These are phyloP conservation scores for Prunus campanulata DNA, from an alignment of 306 rosid genomes.

Conservation along the genomic window DNA sequence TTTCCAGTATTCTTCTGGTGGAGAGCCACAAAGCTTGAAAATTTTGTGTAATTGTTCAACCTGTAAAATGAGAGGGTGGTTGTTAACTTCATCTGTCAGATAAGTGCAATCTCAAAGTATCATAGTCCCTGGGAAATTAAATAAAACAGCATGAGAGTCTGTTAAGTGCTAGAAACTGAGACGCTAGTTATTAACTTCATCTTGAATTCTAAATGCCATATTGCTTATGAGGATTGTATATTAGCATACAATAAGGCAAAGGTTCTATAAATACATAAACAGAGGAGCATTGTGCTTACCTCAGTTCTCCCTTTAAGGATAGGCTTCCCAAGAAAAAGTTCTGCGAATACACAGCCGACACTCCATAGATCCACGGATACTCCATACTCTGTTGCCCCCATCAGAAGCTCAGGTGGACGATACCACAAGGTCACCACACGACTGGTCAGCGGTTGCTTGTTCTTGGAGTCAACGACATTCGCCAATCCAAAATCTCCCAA, in stretches of 20 bases:
- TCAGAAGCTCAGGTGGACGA: slow-evolving; percentile 96
- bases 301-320: slow-evolving; percentile 96
- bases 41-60: slow-evolving; percentile 95
- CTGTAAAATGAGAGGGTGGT: slow-evolving; percentile 32
- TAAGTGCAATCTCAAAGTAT: background rate
- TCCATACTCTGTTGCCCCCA: slow-evolving; percentile 87
- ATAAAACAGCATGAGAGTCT: no score
- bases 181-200: background rate
- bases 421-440: slow-evolving; percentile 97
- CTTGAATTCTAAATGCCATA: background rate
- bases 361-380: slow-evolving; percentile 96
- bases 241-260: no score
- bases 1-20: slow-evolving; percentile 87
- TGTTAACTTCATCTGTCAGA: no score
- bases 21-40: slow-evolving; percentile 92
- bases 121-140: no score
- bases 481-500: slow-evolving; percentile 97
- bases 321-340: slow-evolving; percentile 73
- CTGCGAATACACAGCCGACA: slow-evolving; percentile 94
- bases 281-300: slow-evolving; percentile 36
- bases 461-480: slow-evolving; percentile 52
- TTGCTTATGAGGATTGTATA: background rate
- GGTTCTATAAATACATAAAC: background rate
- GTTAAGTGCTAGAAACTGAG: no score
- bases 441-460: slow-evolving; percentile 69